Base-by-base conservation (phyloP, 805 yeast species). In the Cephaloascus albidus region DNA sequence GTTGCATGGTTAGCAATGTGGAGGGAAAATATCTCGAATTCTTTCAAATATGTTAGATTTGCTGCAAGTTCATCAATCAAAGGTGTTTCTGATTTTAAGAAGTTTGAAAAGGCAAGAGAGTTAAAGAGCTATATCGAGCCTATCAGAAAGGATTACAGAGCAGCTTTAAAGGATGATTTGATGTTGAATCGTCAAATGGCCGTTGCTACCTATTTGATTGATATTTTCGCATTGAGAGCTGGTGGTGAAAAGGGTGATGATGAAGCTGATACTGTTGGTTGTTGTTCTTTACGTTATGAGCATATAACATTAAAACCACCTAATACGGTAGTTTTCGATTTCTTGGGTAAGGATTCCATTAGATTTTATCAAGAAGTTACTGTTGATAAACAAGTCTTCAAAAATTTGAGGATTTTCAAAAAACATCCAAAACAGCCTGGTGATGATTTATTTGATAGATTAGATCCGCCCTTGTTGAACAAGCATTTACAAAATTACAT, bases 231-330 rank as follows among this genome's bases (percentile, higher is more conserved):
- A 0, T 71, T 90, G 47, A 85, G 97, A 81, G 97, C 97, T 1
- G 97, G 97, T 57, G 96, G 97, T 51, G 97, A 90, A 60, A 90
- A 90, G 58, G 83, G 90, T 10, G 97, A 90, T 3, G 97, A 90
- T 49, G 97, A 89, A 56, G 97, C 97, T 2, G 97, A 90, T 57
- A 90, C 97, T 1, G 97, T 90, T 35, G 97, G 97, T 35, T 90
- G 97, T 61, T 90, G 97, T 63, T 89, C 97, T 1, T 71, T 90
- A 48, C 68, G 97, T 52, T 89, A 66, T 53, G 97, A 89, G 57
- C 97, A 89, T 60, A 74, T 90, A 35, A 81, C 89, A 1, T 68
- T 90, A 42, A 76, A 76, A 48, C 95, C 96, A 2, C 96, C 96
- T 6, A 78, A 77, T 48, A 82, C 72, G 4, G 96, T 90, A 14